Evolutionary conservation across 2,329 filamentous ascomycete species (phyloP), one percentile per base, ranked within the genome.

Genomic region (Basipetospora chlamydospora): DNA sequence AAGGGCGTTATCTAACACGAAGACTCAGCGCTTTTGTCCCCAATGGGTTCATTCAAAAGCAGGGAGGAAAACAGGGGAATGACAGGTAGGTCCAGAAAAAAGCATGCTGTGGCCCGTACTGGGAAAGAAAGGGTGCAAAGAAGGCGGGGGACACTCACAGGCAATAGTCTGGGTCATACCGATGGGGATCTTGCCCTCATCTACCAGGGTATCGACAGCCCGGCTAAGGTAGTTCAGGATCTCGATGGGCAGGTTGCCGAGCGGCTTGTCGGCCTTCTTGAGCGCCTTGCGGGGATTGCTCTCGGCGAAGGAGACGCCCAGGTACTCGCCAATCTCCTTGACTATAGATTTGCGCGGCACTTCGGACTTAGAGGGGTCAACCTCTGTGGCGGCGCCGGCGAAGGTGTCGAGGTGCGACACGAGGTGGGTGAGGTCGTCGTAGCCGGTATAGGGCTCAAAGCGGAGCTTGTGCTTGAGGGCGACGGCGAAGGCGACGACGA

Each of bases 221-320:
- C 73, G 58, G 15, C 72, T 71, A 4, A 90, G 56, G 51, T 88
- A 78, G 49, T 69, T 79, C 21, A 90, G 63, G 37, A 90, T 81
- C 53, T 92, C 84, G 7, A 88, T 64, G 0, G 84, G 84, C n/a
- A 88, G 64, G 53, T 92, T 87, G 38, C 84, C 84, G 10, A 88
- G 66, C 1, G 83, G 81, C 45, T 70, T 72, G 43, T 72, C 69
- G 11, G 80, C 71, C 29, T 70, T 68, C 66, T 90, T 90, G 55
- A 90, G 64, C 31, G 70, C 58, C 59, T 86, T 86, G 39, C 80
- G 70, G 0, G 84, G 84, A 57, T 90, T 90, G 36, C 76, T 80
- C 40, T 74, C 67, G 5, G 82, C 80, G 48, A 88, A 83, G 0
- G 79, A 74, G 5, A 92, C 56, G 4, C 84, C 84, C 0, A 92